These are phyloP conservation scores for Galeopsis tetrahit DNA, from an alignment of 257 asterid species.

Conservation along the genomic window DNA sequence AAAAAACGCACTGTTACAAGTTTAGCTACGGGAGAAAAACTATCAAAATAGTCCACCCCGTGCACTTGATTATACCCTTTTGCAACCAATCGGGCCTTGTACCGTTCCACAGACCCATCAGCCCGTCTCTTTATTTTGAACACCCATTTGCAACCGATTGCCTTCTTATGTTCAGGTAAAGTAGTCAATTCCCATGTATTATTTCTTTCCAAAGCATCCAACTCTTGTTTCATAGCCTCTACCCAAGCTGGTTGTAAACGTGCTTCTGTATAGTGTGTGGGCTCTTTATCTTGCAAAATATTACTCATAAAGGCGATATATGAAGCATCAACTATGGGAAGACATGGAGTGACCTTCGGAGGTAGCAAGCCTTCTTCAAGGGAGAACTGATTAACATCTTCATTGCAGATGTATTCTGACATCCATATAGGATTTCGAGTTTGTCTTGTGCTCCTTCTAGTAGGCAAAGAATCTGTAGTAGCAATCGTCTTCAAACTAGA, in stretches of 20 bases:
- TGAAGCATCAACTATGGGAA: too few relatives aligned
- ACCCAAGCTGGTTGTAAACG: background rate
- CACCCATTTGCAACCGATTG: background rate
- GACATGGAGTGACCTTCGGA: too few relatives aligned
- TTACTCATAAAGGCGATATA: too few relatives aligned
- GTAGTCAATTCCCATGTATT: background rate
- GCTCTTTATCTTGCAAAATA: too few relatives aligned
- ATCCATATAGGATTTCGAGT: too few relatives aligned
- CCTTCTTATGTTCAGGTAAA: background rate
- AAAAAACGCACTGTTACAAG: background rate
- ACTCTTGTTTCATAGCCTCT: background rate
- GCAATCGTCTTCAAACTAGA: too few relatives aligned
- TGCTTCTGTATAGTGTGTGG: too few relatives aligned
- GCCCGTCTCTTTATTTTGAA: background rate
- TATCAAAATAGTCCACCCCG: background rate
- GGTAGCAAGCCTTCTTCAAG: too few relatives aligned
- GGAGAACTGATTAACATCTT: too few relatives aligned
- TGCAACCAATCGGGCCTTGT: background rate
- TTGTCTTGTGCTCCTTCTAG: too few relatives aligned
- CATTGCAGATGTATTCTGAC: too few relatives aligned
- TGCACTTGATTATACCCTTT: background rate
- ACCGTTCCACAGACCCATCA: background rate
- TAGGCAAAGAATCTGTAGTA: too few relatives aligned
- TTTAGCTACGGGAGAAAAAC: background rate
- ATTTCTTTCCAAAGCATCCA: background rate